Evolutionary conservation across 352 stramenopile species (phyloP).

Genomic region (Elongisporangium senticosum): DNA sequence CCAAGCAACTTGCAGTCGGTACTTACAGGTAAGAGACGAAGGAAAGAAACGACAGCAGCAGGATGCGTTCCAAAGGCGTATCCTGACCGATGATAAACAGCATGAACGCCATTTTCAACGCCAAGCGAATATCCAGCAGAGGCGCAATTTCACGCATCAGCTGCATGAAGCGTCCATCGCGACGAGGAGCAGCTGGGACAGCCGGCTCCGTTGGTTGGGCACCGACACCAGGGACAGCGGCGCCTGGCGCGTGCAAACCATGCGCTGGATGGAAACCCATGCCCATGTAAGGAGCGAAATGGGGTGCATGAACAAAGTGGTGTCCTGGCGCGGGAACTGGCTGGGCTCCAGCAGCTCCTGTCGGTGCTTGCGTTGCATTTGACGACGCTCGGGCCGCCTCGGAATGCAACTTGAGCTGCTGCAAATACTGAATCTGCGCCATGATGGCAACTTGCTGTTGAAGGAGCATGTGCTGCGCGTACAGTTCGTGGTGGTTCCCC

Average conservation of each 20-base stretch:
- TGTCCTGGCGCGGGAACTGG: conserved; percentile 12
- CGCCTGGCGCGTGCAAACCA: conserved; percentile 4
- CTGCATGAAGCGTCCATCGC: conserved; percentile 28
- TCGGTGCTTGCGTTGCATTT: not conserved
- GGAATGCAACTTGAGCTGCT: conserved; percentile 52
- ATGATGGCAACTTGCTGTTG: conserved; percentile 76
- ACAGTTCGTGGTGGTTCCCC: conserved; percentile 35
- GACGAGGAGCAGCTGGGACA: conserved; percentile 11
- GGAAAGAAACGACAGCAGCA: conserved; percentile 68
- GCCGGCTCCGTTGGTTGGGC: conserved; percentile 1
- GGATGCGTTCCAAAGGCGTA: conserved; percentile 62
- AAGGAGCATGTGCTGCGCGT: conserved; percentile 59
- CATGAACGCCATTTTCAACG: conserved; percentile 87
- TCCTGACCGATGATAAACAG: conserved; percentile 86
- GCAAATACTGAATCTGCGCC: conserved; percentile 78
- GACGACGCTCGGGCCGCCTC: conserved; percentile 12
- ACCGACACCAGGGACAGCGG: conserved; percentile 3
- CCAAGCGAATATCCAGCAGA: conserved; percentile 70
- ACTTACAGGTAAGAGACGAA: conserved; percentile 70
- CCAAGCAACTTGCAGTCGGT: not conserved
- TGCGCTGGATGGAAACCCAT: conserved; percentile 17
- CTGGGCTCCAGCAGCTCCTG: conserved; percentile 4
- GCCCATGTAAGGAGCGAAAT: conserved; percentile 3
- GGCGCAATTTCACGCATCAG: conserved; percentile 49
- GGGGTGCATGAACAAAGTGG: conserved; percentile 6